Base-by-base conservation (phyloP, 2,329 filamentous ascomycete genomes). In the Colletotrichum sp. region DNA sequence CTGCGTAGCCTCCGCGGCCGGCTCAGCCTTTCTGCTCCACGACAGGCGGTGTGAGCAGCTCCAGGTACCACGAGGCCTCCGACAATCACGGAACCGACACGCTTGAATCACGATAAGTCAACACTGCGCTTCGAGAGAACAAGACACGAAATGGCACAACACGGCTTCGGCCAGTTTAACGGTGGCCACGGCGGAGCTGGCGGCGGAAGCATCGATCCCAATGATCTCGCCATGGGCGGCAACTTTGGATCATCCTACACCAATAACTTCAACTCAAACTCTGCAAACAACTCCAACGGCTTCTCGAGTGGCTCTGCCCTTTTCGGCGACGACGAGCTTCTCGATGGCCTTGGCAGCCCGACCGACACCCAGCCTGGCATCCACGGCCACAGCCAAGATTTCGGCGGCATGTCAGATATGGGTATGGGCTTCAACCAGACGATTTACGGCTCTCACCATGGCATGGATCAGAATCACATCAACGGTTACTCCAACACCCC, bases 401-500 rank as follows among this genome's bases (percentile, higher is more conserved):
- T 90, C 75, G 85, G 87, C 48, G 86, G 65, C 6, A 88, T 93
- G 81, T 89, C 88, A 79, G 87, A 88, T 69, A 84, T 90, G 78
- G 88, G 88, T 71, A 92, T 94, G 84, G 87, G 88, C 76, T 93
- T 90, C 79, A 82, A 86, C 36, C 89, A 91, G 71, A 86, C 86
- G 66, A 86, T 90, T 22, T 93, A 91, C 79, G 80, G 85, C 71
- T 82, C 85, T 6, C 89, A 94, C 74, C 92, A 93, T 74, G 88
- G 86, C 67, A 90, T 93, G 80, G 93, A 94, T 78, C 91, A 93
- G 76, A 87, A 90, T 64, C 93, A 94, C 74, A 92, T 95, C 82
- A 94, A 94, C 81, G 92, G 95, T 77, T 98, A 94, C 85, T 98
- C 96, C 25, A 95, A 95, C 83, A 98, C 96, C 3, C 96, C 96